phyloP scores from a whole-genome alignment of 768 basidiomycete genomes.

The Boletus pseudopeckii region DNA sequence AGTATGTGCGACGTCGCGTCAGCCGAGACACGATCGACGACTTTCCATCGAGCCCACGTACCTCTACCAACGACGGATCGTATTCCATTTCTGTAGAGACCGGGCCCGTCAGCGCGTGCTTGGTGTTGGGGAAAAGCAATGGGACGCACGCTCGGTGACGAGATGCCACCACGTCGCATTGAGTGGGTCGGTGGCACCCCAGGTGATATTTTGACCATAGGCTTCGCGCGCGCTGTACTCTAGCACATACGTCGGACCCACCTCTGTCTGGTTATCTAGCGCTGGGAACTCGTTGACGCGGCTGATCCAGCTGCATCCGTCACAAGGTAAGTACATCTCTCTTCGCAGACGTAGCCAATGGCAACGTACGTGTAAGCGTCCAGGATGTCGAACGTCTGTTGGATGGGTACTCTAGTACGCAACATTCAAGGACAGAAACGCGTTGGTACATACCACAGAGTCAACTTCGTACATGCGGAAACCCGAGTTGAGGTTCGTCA shows the following conservation, averaged over 20 bases:
- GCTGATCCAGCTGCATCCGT: constrained; percentile 51
- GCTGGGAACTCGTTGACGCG: constrained; percentile 54
- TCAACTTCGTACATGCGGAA: constrained; percentile 49
- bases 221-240: constrained; percentile 71
- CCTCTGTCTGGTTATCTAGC: constrained; percentile 51
- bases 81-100: constrained; percentile 22
- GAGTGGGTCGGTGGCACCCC: constrained; percentile 60
- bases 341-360: background rate
- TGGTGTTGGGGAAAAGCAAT: background rate
- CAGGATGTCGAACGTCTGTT: constrained; percentile 66
- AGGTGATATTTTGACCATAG: constrained; percentile 52
- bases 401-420: background rate
- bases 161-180: constrained; percentile 81
- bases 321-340: background rate
- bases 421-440: background rate
- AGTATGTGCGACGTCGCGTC: background rate
- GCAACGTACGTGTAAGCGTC: constrained; percentile 67
- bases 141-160: constrained; percentile 59
- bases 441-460: constrained; percentile 25
- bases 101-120: background rate
- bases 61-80: constrained; percentile 22
- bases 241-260: constrained; percentile 54
- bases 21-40: background rate
- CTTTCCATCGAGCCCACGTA: background rate
- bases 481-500: constrained; percentile 69